Conservation (phyloP, 2,329 filamentous ascomycete genomes). For the Hypoxylon sp. region DNA sequence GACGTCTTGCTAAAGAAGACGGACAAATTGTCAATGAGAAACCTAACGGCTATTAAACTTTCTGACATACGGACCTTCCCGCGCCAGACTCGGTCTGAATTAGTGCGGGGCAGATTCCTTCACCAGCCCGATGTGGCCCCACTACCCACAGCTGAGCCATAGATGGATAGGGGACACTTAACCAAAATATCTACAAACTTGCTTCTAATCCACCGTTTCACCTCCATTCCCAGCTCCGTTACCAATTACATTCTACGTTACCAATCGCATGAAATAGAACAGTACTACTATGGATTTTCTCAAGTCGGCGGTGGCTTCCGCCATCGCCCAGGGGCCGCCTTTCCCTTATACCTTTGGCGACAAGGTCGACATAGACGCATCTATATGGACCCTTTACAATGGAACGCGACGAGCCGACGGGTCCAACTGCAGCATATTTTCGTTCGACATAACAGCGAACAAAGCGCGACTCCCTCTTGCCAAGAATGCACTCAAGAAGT, state of each 20-base stretch:
- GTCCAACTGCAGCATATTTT: conserved; percentile 95
- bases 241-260: not conserved
- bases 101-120: conserved; percentile 42
- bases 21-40: not conserved
- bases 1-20: no score
- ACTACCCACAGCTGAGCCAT: conserved; percentile 6
- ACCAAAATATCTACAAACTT: conserved; percentile 18
- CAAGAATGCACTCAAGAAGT: conserved; percentile 93
- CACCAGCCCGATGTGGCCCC: conserved; percentile 9
- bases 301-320: conserved; percentile 96
- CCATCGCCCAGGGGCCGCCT: conserved; percentile 93
- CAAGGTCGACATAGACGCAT: conserved; percentile 90
- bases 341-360: conserved; percentile 96
- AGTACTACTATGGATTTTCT: conserved; percentile 86
- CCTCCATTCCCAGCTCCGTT: not conserved
- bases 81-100: conserved; percentile 23
- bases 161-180: conserved; percentile 26
- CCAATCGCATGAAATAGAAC: conserved; percentile 37
- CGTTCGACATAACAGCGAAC: conserved; percentile 89
- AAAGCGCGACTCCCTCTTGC: conserved; percentile 87
- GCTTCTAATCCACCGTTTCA: not conserved
- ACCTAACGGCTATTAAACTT: not conserved
- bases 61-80: not conserved
- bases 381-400: conserved; percentile 97
- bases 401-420: conserved; percentile 94